Percentiles rank a stretch among this genome's conserved stretches.
Evolutionary conservation across 78 protist species (phyloP).

Genomic region (Emiliania huxleyi): DNA sequence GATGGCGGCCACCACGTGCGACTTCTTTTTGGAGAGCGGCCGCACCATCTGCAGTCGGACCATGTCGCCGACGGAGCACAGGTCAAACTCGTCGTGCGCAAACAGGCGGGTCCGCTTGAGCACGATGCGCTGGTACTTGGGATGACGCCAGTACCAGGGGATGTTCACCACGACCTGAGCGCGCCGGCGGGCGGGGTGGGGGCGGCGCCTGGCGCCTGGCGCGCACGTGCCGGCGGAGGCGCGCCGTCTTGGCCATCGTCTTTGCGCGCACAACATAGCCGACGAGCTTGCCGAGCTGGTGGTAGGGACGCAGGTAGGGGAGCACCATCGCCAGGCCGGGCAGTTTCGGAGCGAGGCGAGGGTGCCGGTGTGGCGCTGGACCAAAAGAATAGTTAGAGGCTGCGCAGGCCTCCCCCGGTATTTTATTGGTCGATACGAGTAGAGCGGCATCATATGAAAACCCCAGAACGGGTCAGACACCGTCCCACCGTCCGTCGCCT

Average conservation of each 20-base stretch:
- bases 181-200: no score
- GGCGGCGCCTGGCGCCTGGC: no score
- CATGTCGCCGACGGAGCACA: neutral
- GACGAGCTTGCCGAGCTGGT: neutral
- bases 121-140: neutral
- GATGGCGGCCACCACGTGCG: neutral
- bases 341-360: no score
- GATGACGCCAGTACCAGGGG: neutral
- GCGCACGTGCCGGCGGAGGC: no score
- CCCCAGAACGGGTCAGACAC: no score
- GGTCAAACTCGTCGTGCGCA: neutral
- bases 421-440: no score
- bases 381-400: no score
- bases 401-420: no score
- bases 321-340: no score
- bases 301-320: neutral
- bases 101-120: neutral
- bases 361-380: no score
- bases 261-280: neutral
- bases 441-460: no score
- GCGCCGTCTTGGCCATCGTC: neutral
- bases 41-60: neutral
- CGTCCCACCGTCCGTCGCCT: no score
- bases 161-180: neutral
- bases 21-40: neutral